phyloP scores from a whole-genome alignment of 2,329 filamentous ascomycete species.

The Ophiostoma populinum region DNA sequence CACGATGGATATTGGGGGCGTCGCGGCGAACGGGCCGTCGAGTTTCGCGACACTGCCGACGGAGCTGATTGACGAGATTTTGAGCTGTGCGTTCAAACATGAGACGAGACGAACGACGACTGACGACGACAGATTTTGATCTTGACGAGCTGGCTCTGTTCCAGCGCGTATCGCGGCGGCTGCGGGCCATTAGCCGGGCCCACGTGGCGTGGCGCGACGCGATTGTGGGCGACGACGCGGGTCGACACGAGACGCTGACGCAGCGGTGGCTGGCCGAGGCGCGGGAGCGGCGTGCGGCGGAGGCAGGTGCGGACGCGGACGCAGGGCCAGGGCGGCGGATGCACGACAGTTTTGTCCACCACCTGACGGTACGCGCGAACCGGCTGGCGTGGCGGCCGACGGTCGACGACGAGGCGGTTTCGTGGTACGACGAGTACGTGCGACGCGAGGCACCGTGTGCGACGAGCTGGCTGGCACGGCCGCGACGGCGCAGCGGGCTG shows the following conservation, averaged over 20 bases:
- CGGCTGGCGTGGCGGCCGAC: conserved; percentile 54
- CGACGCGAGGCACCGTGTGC: conserved; percentile 60
- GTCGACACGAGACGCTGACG: conserved; percentile 13
- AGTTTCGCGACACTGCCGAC: no score
- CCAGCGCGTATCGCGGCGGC: conserved; percentile 50
- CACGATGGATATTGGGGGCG: no score
- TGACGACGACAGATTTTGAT: conserved; percentile 34
- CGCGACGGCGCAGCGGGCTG: conserved; percentile 24
- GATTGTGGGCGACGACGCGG: conserved; percentile 39
- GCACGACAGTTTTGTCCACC: no score
- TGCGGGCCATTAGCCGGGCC: conserved; percentile 54
- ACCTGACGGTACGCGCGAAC: no score
- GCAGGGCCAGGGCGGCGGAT: no score
- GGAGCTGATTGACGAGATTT: neutral
- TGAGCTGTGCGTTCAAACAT: neutral
- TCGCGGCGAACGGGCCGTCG: no score
- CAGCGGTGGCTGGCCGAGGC: conserved; percentile 18
- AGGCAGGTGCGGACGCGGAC: no score
- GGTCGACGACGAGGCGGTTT: conserved; percentile 51
- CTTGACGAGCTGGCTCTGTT: conserved; percentile 46
- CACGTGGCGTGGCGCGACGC: conserved; percentile 58
- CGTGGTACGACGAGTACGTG: conserved; percentile 83
- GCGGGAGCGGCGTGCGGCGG: neutral
- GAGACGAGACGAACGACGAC: neutral
- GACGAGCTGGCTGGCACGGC: conserved; percentile 60